Conservation (phyloP, 1,139 yeast genomes). For the Debaryomyces udenii region DNA sequence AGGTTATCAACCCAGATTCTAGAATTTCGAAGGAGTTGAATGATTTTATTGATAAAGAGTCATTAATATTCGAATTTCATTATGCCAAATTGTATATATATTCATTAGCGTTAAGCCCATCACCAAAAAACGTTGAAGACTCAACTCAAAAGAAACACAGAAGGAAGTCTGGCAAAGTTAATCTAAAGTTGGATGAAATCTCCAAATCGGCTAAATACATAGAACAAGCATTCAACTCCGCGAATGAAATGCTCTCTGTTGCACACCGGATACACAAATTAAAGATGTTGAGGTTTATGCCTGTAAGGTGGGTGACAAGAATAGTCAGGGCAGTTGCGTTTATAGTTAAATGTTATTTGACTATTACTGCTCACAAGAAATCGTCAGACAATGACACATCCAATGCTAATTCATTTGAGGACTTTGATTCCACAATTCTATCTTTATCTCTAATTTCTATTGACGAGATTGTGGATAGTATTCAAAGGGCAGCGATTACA, state of each 20-base stretch:
- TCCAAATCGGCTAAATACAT: constrained; percentile 76
- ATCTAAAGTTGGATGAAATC: constrained; percentile 67
- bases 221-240: constrained; percentile 81
- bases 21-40: constrained; percentile 42
- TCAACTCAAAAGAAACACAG: constrained; percentile 22
- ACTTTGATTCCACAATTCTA: constrained; percentile 54
- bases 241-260: constrained; percentile 74
- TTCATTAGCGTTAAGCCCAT: constrained; percentile 75
- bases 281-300: constrained; percentile 72
- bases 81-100: constrained; percentile 83
- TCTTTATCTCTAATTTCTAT: constrained; percentile 66
- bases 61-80: constrained; percentile 77
- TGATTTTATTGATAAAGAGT: constrained; percentile 61
- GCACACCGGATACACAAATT: constrained; percentile 71
- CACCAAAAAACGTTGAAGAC: constrained; percentile 25
- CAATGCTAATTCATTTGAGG: constrained; percentile 30
- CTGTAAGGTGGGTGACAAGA: constrained; percentile 87
- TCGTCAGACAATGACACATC: constrained; percentile 22
- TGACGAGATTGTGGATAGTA: constrained; percentile 68
- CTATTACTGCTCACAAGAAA: constrained; percentile 56
- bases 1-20: constrained; percentile 40
- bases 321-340: constrained; percentile 91
- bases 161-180: constrained; percentile 23
- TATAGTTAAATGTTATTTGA: constrained; percentile 79
- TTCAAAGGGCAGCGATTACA: constrained; percentile 74